Evolutionary conservation across 2,329 filamentous ascomycete species (phyloP), one percentile per base, ranked within the genome.

Genomic region (Colletotrichum theobromicola): DNA sequence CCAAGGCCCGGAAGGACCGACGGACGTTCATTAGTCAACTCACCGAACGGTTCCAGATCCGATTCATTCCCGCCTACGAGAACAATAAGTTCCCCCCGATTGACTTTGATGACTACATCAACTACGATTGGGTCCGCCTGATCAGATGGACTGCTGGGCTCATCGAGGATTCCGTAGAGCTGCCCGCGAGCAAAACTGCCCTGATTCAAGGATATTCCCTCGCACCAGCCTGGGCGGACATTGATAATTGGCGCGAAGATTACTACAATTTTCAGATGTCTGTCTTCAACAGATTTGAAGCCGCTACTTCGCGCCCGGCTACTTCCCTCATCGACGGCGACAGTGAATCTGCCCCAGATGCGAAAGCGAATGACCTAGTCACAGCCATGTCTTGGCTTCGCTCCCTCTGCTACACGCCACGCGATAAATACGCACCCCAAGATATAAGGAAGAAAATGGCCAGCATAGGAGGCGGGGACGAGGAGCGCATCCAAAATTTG

Each of bases 121-220:
- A 88, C 2, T 95, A 94, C 74, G 92, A 96, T 79, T 95, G 94
- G 93, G 83, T 86, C 12, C 82, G 81, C 6, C 82, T 96, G 7
- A 88, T 95, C 61, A 86, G 88, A 42, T 96, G 94, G 94, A 89
- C 92, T 4, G 64, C 74, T 9, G 53, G 67, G 18, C 62, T 77
- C 12, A 74, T 75, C 30, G 74, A 74, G 12, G 84, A 87, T 68
- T 85, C 85, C 1, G 79, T 88, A 37, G 81, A 86, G 26, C 85
- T 93, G 3, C 91, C 91, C 2, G 79, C 80, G 4, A 86, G 86
- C 2, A 85, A 87, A 58, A 78, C 82, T 15, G 80, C 81, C n/a
- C 80, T 93, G 3, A 82, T 88, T 4, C 77, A 84, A 16, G 79
- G 82, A 7, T 90, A 86, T 77, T 78, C 80, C 1, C 78, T 90